Base-by-base conservation (phyloP, 2,329 filamentous ascomycete species). In the Aspergillus costaricaensis region DNA sequence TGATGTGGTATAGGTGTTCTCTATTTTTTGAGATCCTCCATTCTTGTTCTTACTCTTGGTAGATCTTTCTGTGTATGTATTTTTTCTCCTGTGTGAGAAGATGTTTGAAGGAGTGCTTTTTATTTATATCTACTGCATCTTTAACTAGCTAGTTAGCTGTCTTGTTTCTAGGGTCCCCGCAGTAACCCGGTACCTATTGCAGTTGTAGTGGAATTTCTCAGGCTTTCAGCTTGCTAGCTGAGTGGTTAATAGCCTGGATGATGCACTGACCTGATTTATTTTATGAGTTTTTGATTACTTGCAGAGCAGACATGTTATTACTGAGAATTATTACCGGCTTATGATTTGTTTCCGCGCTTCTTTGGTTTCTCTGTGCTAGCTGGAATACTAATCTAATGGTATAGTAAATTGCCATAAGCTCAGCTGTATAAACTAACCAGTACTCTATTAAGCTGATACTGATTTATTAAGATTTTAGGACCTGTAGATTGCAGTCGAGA, bases 261-360 rank as follows among this genome's bases (percentile, higher is more conserved):
- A 70, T 70, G 2, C 39, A 51, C 51, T 68, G 55, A 15, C 66
- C 62, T 0, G 52, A 67, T 25, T 62, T 65, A 32, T 70, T 69
- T 10, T 41, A 15, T 10, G 55, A 4, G 39, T 60, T 69, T 36
- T 44, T 38, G 23, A 66, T 65, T 32, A 57, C 63, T 52, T 68
- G 56, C 10, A 68, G 39, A 5, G 59, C 64, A 17, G 62, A 69
- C 36, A 47, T 65, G 12, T 64, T 67, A 27, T 68, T 49, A 14
- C 57, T 59, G 7, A 68, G 57, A 49, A 69, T 65, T 19, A 54
- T 67, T 41, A 50, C 63, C 15, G 8, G 27, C 8, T 30, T 0
- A 3, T 30, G 2, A 9, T 14, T 38, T 25, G 10, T 53, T 12
- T 3, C 27, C 0, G 9, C 2, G 9, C 1, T 10, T 2, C 27